These are phyloP conservation scores for Pugionium cornutum DNA, from an alignment of 345 rosid genomes.

Conservation along the genomic window DNA sequence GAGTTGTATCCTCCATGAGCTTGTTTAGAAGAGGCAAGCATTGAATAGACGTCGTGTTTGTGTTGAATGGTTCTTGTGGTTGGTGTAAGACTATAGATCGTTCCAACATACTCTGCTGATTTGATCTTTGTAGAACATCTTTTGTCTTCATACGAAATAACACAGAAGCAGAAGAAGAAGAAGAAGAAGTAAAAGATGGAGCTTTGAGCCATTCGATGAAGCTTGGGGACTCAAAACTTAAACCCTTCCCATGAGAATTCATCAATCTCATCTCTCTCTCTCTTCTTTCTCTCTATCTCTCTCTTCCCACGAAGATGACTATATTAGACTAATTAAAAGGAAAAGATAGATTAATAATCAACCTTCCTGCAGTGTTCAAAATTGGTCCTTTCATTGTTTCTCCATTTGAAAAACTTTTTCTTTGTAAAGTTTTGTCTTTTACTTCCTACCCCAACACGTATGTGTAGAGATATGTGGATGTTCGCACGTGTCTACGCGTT, in stretches of 20 bases:
- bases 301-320: conserved; percentile 21
- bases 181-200: conserved; percentile 13
- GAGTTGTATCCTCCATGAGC: conserved; percentile 36
- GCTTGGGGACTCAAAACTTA: conserved; percentile 30
- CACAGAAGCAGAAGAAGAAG: conserved; percentile 36
- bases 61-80: conserved; percentile 28
- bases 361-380: conserved; percentile 31
- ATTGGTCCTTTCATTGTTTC: neutral
- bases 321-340: conserved; percentile 1
- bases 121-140: conserved; percentile 32
- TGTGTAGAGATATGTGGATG: conserved; percentile 9
- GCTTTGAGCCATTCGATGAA: conserved; percentile 40
- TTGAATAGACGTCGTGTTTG: conserved; percentile 21
- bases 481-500: conserved; percentile 42
- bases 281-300: conserved; percentile 26
- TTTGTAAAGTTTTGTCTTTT: conserved; percentile 19
- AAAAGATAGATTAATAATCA: conserved; percentile 30
- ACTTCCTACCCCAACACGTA: conserved; percentile 40
- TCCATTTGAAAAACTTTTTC: conserved; percentile 20
- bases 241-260: conserved; percentile 27
- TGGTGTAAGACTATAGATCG: conserved; percentile 32
- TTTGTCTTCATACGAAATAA: conserved; percentile 30
- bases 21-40: conserved; percentile 45
- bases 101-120: conserved; percentile 25
- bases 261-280: conserved; percentile 31